These are phyloP conservation scores for Lodderomyces elongisporus DNA, from an alignment of 1,139 yeast genomes.

Conservation along the genomic window DNA sequence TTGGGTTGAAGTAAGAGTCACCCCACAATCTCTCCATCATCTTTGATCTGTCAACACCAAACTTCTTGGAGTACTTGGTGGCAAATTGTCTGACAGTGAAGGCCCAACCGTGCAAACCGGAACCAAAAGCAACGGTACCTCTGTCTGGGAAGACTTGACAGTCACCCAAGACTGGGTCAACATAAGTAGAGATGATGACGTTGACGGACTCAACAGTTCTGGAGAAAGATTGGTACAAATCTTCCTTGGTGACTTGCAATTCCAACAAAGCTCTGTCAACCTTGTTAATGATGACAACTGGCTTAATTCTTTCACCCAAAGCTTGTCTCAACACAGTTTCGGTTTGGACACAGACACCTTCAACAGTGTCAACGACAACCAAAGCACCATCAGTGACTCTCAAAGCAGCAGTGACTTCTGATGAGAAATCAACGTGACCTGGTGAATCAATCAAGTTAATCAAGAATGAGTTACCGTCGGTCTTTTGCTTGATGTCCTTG, in stretches of 20 bases:
- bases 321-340: constrained; percentile 99
- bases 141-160: constrained; percentile 97
- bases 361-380: constrained; percentile 98
- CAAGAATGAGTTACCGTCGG: constrained; percentile 91
- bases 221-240: constrained; percentile 94
- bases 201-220: constrained; percentile 99
- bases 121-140: constrained; percentile 99
- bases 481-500: constrained; percentile 94
- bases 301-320: constrained; percentile 99
- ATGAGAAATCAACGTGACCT: constrained; percentile 99
- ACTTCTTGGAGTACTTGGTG: constrained; percentile 96
- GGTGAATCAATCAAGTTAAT: constrained; percentile 99
- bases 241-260: constrained; percentile 98
- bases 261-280: constrained; percentile 99
- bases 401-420: constrained; percentile 99
- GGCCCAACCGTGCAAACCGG: constrained; percentile 99
- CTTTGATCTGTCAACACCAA: constrained; percentile 97
- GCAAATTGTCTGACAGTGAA: constrained; percentile 99
- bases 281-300: constrained; percentile 97
- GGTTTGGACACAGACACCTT: constrained; percentile 99
- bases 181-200: constrained; percentile 95
- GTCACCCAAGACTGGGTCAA: constrained; percentile 89
- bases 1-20: constrained; percentile 99
- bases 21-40: constrained; percentile 99
- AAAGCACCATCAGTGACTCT: constrained; percentile 99